These are phyloP conservation scores for Russula brevipes DNA, from an alignment of 768 basidiomycete genomes.

Conservation along the genomic window DNA sequence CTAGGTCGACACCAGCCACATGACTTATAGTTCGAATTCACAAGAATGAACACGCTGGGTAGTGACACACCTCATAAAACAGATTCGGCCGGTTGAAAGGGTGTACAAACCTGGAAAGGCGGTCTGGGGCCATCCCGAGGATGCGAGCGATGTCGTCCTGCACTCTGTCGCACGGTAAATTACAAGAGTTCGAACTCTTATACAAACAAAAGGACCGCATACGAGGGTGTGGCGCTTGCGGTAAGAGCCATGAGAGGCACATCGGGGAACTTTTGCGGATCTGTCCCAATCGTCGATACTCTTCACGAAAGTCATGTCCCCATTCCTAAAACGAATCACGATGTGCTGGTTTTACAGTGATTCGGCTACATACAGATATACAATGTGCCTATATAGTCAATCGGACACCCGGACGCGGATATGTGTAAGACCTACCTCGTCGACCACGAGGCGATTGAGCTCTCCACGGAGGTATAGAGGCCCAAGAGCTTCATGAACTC, in stretches of 20 bases:
- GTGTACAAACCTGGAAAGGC: slow-evolving; percentile 60
- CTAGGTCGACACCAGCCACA: slow-evolving; percentile 33
- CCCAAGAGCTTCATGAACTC: slow-evolving; percentile 51
- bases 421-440: slow-evolving; percentile 51
- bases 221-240: slow-evolving; percentile 74
- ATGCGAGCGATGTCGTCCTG: slow-evolving; percentile 66
- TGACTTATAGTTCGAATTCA: not conserved
- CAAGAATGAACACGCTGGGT: not conserved
- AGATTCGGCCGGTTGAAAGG: slow-evolving; percentile 79
- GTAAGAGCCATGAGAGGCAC: slow-evolving; percentile 87
- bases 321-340: slow-evolving; percentile 54
- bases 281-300: slow-evolving; percentile 65
- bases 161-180: slow-evolving; percentile 45
- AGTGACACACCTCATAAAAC: slow-evolving; percentile 62
- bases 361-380: slow-evolving; percentile 54
- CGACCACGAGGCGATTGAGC: slow-evolving; percentile 71
- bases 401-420: slow-evolving; percentile 5
- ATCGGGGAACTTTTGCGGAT: slow-evolving; percentile 57
- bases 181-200: not conserved
- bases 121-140: slow-evolving; percentile 52
- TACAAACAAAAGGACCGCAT: slow-evolving; percentile 25
- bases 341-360: not conserved
- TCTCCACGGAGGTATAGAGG: slow-evolving; percentile 48
- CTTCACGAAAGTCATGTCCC: slow-evolving; percentile 75
- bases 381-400: slow-evolving; percentile 59